Evolutionary conservation across 805 yeast genomes (phyloP), one percentile per base, ranked within the genome.

Genomic region (Spathaspora gorwiae): DNA sequence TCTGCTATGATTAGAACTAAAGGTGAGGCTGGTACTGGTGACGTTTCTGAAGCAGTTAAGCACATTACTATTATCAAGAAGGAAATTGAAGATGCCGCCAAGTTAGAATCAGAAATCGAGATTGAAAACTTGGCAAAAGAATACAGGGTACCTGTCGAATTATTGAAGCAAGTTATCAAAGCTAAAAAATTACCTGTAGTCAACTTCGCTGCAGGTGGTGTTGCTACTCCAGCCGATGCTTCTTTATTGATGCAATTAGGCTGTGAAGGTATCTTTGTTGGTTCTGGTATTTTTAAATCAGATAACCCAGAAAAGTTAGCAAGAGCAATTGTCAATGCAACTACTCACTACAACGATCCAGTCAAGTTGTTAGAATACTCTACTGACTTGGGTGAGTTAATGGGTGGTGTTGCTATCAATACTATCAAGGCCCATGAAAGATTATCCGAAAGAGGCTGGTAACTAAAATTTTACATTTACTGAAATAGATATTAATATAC

Each of bases 21-120:
- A 67, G 95, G 95, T 54, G 95, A 86, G 63, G 94, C 95, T 32
- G 95, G 95, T 38, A 87, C 95, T 34, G 95, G 95, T 45, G 94
- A 86, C 64, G 81, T 86, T 43, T 80, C 87, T 36, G 92, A 86
- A 64, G 94, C 94, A 11, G 88, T 86, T 47, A 78, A 74, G 57
- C 95, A 86, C 63, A 82, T 87, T 53, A 73, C 79, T 45, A 70
- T 75, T 52, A 82, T 87, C 61, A 75, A 71, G 48, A 59, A 65
- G 42, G 79, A 85, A 56, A 81, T 85, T 54, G 65, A 68, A 40
- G 66, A 72, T 36, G 77, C 79, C 6, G 50, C 70, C 47, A 48
- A 51, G 15, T 57, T 70, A 60, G 62, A 58, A 39, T 54, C 68
- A 26, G 78, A 70, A 37, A 72, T 65, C 33, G 78, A 78, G 50